A percentile compares a stretch with the other conserved stretches of the same genome.
Conservation (phyloP, 2,329 filamentous ascomycete genomes). For the Colletotrichum coccodes region DNA sequence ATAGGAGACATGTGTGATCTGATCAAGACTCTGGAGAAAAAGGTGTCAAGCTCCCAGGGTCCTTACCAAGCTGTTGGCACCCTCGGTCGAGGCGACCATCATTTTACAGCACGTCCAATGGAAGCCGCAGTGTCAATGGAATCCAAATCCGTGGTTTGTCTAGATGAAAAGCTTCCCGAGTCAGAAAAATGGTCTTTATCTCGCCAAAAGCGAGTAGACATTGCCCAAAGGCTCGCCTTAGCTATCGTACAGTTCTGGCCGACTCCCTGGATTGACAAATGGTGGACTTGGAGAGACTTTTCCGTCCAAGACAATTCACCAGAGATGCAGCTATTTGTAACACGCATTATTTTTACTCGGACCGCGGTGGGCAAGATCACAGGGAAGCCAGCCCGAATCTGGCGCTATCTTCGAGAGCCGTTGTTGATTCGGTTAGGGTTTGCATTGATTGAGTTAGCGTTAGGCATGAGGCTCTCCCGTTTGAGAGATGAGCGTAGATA, state of each 20-base stretch:
- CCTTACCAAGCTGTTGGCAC: background rate
- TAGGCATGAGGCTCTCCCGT: constrained; percentile 1
- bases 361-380: background rate
- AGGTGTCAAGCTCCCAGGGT: background rate
- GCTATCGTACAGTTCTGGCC: constrained; percentile 15
- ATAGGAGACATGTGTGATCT: constrained; percentile 7
- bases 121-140: background rate
- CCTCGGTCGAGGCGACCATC: background rate
- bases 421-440: constrained; percentile 12
- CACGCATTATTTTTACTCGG: background rate
- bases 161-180: background rate
- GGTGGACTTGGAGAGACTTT: constrained; percentile 16
- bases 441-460: constrained; percentile 13
- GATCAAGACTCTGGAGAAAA: background rate
- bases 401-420: constrained; percentile 3
- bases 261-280: constrained; percentile 10
- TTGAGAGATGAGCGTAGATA: background rate
- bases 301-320: background rate
- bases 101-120: background rate
- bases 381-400: background rate
- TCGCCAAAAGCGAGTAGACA: constrained; percentile 1
- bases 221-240: constrained; percentile 11
- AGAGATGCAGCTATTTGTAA: background rate
- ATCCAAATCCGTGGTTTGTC: background rate
- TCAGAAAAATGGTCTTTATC: background rate